Evolutionary conservation across 2,329 filamentous ascomycete genomes (phyloP).

Genomic region (Furcasterigmium furcatum): DNA sequence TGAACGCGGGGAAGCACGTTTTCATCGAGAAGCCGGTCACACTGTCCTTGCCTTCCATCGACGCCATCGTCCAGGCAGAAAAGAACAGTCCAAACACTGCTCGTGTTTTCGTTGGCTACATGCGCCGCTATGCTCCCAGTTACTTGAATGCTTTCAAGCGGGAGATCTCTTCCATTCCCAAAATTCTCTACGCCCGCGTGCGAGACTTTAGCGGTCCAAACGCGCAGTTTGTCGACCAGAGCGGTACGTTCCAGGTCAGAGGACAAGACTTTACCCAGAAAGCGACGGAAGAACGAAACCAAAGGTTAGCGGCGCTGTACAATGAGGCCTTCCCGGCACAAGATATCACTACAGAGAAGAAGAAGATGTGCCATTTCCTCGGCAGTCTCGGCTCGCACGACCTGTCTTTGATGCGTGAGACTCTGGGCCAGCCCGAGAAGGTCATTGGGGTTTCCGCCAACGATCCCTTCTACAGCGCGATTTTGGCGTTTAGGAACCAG

Average conservation of each 20-base stretch:
- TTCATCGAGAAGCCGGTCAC: slow-evolving; percentile 55
- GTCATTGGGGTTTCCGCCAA: slow-evolving; percentile 10
- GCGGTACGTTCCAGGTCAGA: slow-evolving; percentile 29
- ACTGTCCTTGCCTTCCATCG: slow-evolving; percentile 36
- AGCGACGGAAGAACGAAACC: slow-evolving; percentile 13
- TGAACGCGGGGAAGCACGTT: slow-evolving; percentile 48
- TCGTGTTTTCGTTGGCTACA: slow-evolving; percentile 53
- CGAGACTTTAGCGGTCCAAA: slow-evolving; percentile 19
- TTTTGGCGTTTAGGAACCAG: slow-evolving; percentile 7
- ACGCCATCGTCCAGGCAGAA: slow-evolving; percentile 44
- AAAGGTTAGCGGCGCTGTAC: slow-evolving; percentile 20
- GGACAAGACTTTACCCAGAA: slow-evolving; percentile 5
- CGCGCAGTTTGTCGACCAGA: slow-evolving; percentile 2
- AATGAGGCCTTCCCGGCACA: slow-evolving; percentile 26
- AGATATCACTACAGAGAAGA: slow-evolving; percentile 21
- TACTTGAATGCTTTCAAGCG: slow-evolving; percentile 44
- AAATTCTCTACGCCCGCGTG: slow-evolving; percentile 48
- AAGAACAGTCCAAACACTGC: slow-evolving; percentile 23
- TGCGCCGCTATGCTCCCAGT: slow-evolving; percentile 50
- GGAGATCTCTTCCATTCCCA: slow-evolving; percentile 41
- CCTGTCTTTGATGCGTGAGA: slow-evolving; percentile 49
- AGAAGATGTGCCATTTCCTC: slow-evolving; percentile 36
- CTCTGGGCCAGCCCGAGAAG: slow-evolving; percentile 12
- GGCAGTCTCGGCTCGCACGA: slow-evolving; percentile 51
- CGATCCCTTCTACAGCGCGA: slow-evolving; percentile 8